Evolutionary conservation across 352 stramenopile genomes (phyloP).

Genomic region (Phytophthora citrophthora): DNA sequence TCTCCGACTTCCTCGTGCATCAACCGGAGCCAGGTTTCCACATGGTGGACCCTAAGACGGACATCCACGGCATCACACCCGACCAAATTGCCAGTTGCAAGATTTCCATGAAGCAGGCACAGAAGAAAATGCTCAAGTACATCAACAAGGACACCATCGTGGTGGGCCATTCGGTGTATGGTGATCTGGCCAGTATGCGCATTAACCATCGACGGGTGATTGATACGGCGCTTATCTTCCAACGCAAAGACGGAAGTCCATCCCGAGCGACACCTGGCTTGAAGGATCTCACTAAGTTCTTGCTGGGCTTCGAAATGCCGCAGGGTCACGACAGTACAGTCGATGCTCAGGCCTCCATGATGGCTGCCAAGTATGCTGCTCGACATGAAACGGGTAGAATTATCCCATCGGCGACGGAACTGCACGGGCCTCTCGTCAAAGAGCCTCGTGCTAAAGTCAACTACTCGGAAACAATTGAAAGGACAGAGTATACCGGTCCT

Average conservation of each 20-base stretch:
- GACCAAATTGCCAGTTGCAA: slow-evolving; percentile 73
- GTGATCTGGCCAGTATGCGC: slow-evolving; percentile 74
- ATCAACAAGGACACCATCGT: slow-evolving; percentile 84
- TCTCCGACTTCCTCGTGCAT: slow-evolving; percentile 85
- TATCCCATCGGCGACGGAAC: slow-evolving; percentile 70
- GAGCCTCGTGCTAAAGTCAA: slow-evolving; percentile 3
- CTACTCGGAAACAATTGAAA: not conserved
- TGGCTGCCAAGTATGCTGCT: slow-evolving; percentile 82
- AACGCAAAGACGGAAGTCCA: slow-evolving; percentile 50
- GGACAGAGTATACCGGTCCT: slow-evolving; percentile 37
- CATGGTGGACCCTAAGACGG: slow-evolving; percentile 81
- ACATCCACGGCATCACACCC: slow-evolving; percentile 85
- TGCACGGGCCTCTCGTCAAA: slow-evolving; percentile 53
- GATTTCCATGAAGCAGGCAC: slow-evolving; percentile 75
- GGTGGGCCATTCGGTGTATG: slow-evolving; percentile 82
- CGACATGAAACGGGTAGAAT: slow-evolving; percentile 62
- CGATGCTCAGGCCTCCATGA: slow-evolving; percentile 87
- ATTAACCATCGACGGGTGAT: slow-evolving; percentile 84
- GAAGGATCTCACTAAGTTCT: slow-evolving; percentile 78
- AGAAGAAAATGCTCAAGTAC: slow-evolving; percentile 89
- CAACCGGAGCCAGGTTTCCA: slow-evolving; percentile 66
- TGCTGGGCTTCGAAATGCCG: slow-evolving; percentile 87
- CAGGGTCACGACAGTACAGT: slow-evolving; percentile 87
- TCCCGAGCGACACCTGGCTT: slow-evolving; percentile 64
- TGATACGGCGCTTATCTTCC: slow-evolving; percentile 84